Conservation (phyloP, 768 basidiomycete species). For the Naganishia vishniacii region DNA sequence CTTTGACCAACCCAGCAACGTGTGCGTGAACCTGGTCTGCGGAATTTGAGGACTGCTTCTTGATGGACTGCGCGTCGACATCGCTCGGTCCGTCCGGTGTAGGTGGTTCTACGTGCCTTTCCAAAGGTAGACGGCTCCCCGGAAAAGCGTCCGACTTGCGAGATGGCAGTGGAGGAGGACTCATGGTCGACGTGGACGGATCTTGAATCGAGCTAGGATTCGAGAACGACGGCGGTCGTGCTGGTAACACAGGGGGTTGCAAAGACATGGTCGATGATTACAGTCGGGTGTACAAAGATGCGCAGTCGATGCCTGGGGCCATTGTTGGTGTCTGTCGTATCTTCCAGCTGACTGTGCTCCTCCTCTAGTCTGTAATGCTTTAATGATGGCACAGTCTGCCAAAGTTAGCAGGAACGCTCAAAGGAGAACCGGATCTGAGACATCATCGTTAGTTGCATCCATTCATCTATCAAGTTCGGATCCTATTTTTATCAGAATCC, state of each 20-base stretch:
- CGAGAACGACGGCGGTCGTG: background rate
- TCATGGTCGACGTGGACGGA: background rate
- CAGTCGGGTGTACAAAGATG: too few relatives aligned
- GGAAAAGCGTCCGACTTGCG: background rate
- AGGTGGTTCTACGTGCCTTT: too few relatives aligned
- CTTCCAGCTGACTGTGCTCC: too few relatives aligned
- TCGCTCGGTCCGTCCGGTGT: background rate
- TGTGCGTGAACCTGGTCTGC: background rate
- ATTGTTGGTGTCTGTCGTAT: too few relatives aligned
- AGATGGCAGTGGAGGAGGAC: background rate
- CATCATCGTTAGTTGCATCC: background rate
- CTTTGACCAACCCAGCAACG: background rate
- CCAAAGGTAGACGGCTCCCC: too few relatives aligned
- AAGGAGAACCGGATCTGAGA: too few relatives aligned
- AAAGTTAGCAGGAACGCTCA: too few relatives aligned
- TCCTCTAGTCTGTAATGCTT: too few relatives aligned
- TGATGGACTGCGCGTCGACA: background rate
- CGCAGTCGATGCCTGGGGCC: too few relatives aligned
- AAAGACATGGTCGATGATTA: background rate
- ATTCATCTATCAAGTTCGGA: background rate
- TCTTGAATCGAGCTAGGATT: background rate
- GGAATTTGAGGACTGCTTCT: background rate
- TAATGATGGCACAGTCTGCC: too few relatives aligned
- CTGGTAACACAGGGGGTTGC: constrained; percentile 2
- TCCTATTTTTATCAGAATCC: too few relatives aligned